Evolutionary conservation across 1,284 basidiomycete species (phyloP), one percentile per base, ranked within the genome.

Genomic region (Boletellus deceptivus): DNA sequence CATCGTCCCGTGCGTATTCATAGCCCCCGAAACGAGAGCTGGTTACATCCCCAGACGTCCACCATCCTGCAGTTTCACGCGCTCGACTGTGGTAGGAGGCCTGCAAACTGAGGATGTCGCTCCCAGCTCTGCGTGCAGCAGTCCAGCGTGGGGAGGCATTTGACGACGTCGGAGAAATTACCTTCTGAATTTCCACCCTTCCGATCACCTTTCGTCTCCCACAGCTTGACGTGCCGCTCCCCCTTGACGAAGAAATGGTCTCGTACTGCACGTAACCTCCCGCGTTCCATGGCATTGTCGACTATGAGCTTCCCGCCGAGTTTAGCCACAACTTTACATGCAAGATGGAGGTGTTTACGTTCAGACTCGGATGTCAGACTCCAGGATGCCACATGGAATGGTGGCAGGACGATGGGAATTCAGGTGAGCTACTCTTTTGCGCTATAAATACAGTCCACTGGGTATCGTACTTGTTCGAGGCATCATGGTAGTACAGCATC

Each of bases 141-240:
- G 27, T 8, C 6, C 20, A 5, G 6, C 27, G 22, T 8, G 49
- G 31, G 8, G 40, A 33, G 6, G n/a, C 13, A 11, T 6, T 3
- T 27, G 13, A 20, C 29, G 31, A 24, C 13, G 35, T 18, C 13
- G 45, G 34, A 5, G 41, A 31, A 37, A 10, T 44, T 13, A 38
- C 27, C 3, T 51, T 51, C 27, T 20, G 25, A 27, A 6, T 43
- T 18, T 47, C 40, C 13, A 27, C 42, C n/a, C 40, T 51, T n/a
- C 49, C 49, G 5, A 42, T 38, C n/a, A 35, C 49, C 1, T n/a
- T 51, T 17, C 49, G 3, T 11, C 45, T 51, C 18, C 48, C 44
- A 9, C 44, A 51, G 40, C 49, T 51, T 9, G 49, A 51, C 45
- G n/a, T n/a, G n/a, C n/a, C n/a, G n/a, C n/a, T n/a, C n/a, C n/a